Evolutionary conservation across 2,329 filamentous ascomycete species (phyloP), one percentile per base, ranked within the genome.

Genomic region (Cordyceps militaris): DNA sequence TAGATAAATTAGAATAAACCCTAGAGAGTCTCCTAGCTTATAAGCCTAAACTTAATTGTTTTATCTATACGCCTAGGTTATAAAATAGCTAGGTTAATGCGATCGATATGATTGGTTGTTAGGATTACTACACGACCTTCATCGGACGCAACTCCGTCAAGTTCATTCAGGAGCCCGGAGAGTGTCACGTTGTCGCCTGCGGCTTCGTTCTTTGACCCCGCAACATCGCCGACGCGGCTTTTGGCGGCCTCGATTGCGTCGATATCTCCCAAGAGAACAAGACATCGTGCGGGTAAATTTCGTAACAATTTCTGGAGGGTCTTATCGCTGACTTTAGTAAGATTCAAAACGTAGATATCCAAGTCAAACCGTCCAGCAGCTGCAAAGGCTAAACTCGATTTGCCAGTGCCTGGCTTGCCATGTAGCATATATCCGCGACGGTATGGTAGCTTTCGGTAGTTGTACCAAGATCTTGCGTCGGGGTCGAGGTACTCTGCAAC

Each of bases 31-130:
- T 51, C 28, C 7, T 28, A 28, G 36, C 28, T 51, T 51, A 28
- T 30, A 7, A 51, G 21, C 21, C 48, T 28, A 51, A 51, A 51
- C 48, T 51, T 28, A 38, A 51, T 23, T 23, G 36, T 51, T 36
- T 51, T 76, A 63, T 90, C 86, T 1, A 90, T 81, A 1, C 86
- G 76, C 0, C 86, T 87, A 0, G 86, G 85, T 0, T 86, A 76
- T 8, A 87, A 75, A 0, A 90, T 74, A 0, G 85, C 86, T 1
- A 76, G 71, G 64, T 89, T 32, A 32, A 32, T n/a, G n/a, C n/a
- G n/a, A n/a, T 32, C 28, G 6, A 32, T 6, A 32, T 32, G 28
- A 11, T 32, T 32, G 28, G 28, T 32, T 5, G 28, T 32, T 11
- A 32, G 5, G 28, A 32, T 11, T 11, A 32, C 6, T 6, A 32